Conservation (phyloP, 2,329 filamentous ascomycete genomes). For the Emmonsia crescens region DNA sequence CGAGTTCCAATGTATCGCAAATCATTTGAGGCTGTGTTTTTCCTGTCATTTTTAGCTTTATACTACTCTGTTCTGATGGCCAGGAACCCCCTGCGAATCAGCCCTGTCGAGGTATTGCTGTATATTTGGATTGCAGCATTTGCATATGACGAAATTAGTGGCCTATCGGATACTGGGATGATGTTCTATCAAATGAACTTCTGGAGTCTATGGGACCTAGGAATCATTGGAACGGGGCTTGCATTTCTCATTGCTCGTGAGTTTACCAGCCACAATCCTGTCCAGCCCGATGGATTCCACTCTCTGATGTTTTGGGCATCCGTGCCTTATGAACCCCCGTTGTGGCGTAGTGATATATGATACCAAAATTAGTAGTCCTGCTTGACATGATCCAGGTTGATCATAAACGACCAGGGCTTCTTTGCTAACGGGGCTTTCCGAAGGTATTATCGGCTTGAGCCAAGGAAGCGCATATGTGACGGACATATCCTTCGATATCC, state of each 20-base stretch:
- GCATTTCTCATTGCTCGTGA: slow-evolving; percentile 62
- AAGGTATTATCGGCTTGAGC: slow-evolving; percentile 57
- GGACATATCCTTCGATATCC: slow-evolving; percentile 75
- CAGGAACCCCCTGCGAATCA: slow-evolving; percentile 55
- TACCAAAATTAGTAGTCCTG: background rate
- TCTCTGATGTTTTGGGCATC: background rate
- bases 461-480: slow-evolving; percentile 52
- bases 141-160: slow-evolving; percentile 75
- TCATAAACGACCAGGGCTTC: background rate
- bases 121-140: slow-evolving; percentile 84
- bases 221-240: slow-evolving; percentile 62
- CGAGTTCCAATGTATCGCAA: slow-evolving; percentile 78
- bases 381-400: background rate
- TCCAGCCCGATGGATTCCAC: slow-evolving; percentile 10
- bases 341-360: slow-evolving; percentile 1
- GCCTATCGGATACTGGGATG: slow-evolving; percentile 75
- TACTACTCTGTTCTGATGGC: slow-evolving; percentile 82
- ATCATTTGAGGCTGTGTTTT: slow-evolving; percentile 72
- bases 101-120: slow-evolving; percentile 57
- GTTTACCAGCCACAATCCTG: slow-evolving; percentile 20
- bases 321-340: background rate
- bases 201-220: slow-evolving; percentile 64
- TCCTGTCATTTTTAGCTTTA: slow-evolving; percentile 61
- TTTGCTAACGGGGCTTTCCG: slow-evolving; percentile 2
- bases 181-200: slow-evolving; percentile 77